These are phyloP conservation scores for Boletus fagicola DNA, from an alignment of 768 basidiomycete species.

Conservation along the genomic window DNA sequence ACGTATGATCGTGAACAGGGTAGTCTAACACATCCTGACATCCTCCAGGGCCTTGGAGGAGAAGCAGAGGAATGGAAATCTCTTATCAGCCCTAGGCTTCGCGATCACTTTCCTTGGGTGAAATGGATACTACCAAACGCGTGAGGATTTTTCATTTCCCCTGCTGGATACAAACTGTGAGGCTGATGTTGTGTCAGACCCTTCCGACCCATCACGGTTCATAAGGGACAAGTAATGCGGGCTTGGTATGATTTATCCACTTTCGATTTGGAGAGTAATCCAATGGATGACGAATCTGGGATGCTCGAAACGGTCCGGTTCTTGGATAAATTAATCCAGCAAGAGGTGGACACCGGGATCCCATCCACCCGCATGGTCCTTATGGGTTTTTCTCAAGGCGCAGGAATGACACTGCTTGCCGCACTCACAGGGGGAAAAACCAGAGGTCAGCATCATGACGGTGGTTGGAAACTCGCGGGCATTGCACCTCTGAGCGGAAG, in stretches of 20 bases:
- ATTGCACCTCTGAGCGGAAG: slow-evolving; percentile 2
- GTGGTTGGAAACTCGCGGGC: slow-evolving; percentile 1
- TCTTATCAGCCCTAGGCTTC: neutral
- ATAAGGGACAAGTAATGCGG: neutral
- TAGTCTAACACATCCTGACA: neutral
- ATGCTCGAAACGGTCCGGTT: neutral
- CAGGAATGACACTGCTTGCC: slow-evolving; percentile 6
- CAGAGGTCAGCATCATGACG: neutral
- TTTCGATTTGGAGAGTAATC: neutral
- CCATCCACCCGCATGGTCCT: neutral
- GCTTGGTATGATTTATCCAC: slow-evolving; percentile 1
- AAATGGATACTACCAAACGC: slow-evolving; percentile 1
- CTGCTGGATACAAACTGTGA: neutral
- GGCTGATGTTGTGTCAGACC: neutral
- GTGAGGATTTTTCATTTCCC: neutral
- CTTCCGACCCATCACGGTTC: neutral
- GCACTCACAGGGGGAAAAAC: neutral
- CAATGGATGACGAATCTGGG: neutral
- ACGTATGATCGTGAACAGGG: neutral
- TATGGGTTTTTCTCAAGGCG: slow-evolving; percentile 1
- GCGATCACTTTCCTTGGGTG: neutral
- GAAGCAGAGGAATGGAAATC: neutral
- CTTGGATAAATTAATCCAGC: neutral
- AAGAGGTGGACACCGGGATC: neutral
- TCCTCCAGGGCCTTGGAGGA: neutral